Base-by-base conservation (phyloP, 768 basidiomycete species). In the Amylocystis lapponica region DNA sequence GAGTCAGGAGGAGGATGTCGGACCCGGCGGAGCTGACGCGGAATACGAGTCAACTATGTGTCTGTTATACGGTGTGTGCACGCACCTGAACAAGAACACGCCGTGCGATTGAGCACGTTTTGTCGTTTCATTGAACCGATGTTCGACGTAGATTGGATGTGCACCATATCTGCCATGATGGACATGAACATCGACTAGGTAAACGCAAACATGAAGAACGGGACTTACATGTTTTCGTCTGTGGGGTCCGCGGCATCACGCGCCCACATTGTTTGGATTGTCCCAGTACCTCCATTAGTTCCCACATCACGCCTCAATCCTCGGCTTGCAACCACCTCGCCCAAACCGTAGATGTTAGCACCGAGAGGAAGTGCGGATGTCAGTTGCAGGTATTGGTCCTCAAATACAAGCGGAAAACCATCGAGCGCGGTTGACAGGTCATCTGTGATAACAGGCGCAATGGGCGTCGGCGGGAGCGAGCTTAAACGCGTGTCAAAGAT, bases 371-470 rank as follows among this genome's bases (percentile, higher is more conserved):
- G 66, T 0, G 80, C 72, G 7, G 83, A 84, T 0, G 83, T 65
- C 14, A 90, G 49, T 71, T 88, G 83, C 13, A 89, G 69, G 55
- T 86, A 88, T 53, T 82, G 82, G 48, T 88, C 78, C 54, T 88
- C 85, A 52, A 88, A 88, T 14, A 89, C 74, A 14, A 90, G 65
- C 0, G 79, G 75, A 45, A 86, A 84, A 0, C 73, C 79, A 42
- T 79, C 68, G 21, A 88, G 65, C 3, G 73, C 71, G 0, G 80
- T 81, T 8, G 68, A 71, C 36, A 70, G 69, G 49, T 80, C 78
- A 11, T 60, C 62, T 0, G 69, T 25, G 33, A 77, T 72, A 19
- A 73, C 65, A 11, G 83, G 71, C n/a, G 74, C 63, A 27, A 78
- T 76, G 3, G 80, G 77, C 2, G 82, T 73, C 5, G 66, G 47